Conservation (phyloP, 2,329 filamentous ascomycete genomes). For the Penicillium thymicola region DNA sequence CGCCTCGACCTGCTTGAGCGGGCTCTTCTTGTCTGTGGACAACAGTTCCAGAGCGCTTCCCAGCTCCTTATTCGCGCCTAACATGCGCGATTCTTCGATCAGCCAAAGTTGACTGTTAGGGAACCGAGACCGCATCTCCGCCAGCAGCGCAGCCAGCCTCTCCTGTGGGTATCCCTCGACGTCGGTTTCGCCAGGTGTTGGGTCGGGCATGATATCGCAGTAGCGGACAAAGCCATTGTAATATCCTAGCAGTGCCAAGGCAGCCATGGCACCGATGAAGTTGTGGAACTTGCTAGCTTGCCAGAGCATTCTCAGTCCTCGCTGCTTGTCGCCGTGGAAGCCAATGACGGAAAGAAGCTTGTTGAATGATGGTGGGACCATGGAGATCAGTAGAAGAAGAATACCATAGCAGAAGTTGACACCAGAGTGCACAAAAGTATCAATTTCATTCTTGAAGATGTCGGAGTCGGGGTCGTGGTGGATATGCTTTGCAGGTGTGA, state of each 20-base stretch:
- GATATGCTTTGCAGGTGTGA: conserved; percentile 31
- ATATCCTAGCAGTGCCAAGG: conserved; percentile 75
- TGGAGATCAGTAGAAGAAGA: conserved; percentile 79
- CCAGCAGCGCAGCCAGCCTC: conserved; percentile 64
- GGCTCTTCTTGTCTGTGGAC: conserved; percentile 57
- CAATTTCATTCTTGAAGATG: conserved; percentile 70
- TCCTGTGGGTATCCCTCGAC: conserved; percentile 69
- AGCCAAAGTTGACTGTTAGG: conserved; percentile 82
- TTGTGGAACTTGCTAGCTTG: conserved; percentile 80
- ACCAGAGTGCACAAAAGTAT: conserved; percentile 85
- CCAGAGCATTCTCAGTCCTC: conserved; percentile 85
- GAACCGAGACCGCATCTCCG: conserved; percentile 71
- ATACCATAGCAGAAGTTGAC: conserved; percentile 87
- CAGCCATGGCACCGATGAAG: conserved; percentile 87
- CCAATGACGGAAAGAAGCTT: conserved; percentile 83
- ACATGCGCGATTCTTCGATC: conserved; percentile 79
- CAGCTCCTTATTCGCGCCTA: conserved; percentile 64
- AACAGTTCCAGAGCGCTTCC: conserved; percentile 66
- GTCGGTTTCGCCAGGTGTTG: conserved; percentile 46
- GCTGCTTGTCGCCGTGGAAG: conserved; percentile 81
- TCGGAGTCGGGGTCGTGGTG: conserved; percentile 57
- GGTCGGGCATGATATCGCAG: conserved; percentile 76
- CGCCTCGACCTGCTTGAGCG: conserved; percentile 84
- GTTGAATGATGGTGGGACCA: conserved; percentile 89
- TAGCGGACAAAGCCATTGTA: conserved; percentile 85